Percentiles rank a stretch among this genome's conserved stretches.
These are phyloP conservation scores for Marchantia polymorpha DNA, from an alignment of 225 moss, liverwort and hornwort species.

Conservation along the genomic window DNA sequence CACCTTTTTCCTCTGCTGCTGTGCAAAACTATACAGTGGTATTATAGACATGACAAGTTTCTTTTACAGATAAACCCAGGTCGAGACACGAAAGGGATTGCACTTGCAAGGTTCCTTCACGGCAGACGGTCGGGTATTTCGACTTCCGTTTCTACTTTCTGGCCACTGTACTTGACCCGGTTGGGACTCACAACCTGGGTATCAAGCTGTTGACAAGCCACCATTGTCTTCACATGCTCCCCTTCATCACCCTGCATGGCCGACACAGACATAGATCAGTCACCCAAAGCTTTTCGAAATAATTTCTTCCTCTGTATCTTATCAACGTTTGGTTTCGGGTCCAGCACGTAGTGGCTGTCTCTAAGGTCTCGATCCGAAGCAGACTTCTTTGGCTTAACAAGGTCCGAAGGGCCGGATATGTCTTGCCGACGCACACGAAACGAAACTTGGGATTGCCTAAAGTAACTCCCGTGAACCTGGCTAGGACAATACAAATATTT, in stretches of 20 bases:
- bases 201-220: constrained; percentile 72
- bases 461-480: too few relatives aligned
- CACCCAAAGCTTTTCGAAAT: not conserved
- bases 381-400: too few relatives aligned
- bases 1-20: constrained; percentile 1
- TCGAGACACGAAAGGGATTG: not conserved
- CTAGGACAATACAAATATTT: too few relatives aligned
- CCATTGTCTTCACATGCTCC: constrained; percentile 99
- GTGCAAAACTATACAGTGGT: not conserved
- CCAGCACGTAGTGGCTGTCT: too few relatives aligned
- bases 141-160: not conserved
- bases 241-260: constrained; percentile 71
- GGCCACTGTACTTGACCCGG: constrained; percentile 21
- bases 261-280: not conserved
- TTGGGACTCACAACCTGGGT: constrained; percentile 68
- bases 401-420: too few relatives aligned
- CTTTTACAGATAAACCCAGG: not conserved
- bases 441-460: too few relatives aligned
- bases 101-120: constrained; percentile 3
- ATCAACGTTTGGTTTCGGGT: too few relatives aligned
- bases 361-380: too few relatives aligned
- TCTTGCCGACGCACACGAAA: too few relatives aligned
- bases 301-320: too few relatives aligned
- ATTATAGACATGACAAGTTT: not conserved
- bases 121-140: not conserved